Evolutionary conservation across 2,329 filamentous ascomycete genomes (phyloP).

Genomic region (Fusarium praegraminearum): DNA sequence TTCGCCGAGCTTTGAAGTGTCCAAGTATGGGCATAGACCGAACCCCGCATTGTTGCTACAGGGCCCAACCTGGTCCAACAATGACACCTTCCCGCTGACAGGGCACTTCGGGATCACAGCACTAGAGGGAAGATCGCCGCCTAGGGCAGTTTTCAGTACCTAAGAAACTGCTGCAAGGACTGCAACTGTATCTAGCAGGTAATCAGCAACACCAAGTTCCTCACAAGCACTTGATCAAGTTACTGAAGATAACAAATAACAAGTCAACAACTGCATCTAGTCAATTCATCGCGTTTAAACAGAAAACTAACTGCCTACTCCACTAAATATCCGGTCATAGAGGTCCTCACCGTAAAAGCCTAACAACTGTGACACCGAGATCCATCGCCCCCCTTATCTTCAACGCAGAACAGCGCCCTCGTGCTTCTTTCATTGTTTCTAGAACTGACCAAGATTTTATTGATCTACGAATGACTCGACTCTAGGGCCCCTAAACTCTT

Average conservation of each 20-base stretch:
- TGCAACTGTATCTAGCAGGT: background rate
- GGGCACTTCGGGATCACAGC: background rate
- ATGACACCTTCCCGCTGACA: background rate
- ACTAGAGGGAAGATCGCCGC: background rate
- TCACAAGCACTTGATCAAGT: background rate
- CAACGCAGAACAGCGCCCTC: background rate
- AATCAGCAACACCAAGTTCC: background rate
- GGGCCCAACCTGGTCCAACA: background rate
- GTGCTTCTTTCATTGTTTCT: background rate
- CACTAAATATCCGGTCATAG: background rate
- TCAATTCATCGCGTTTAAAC: background rate
- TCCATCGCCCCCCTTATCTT: background rate
- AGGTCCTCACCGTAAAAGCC: background rate
- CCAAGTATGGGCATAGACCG: background rate
- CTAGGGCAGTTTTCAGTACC: background rate
- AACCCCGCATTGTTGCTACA: conserved; percentile 2
- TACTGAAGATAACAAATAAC: background rate
- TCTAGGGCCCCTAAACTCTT: background rate
- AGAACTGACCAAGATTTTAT: background rate
- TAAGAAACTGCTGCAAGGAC: too few species aligned
- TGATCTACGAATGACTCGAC: background rate
- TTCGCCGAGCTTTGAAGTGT: background rate
- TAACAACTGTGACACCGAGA: background rate
- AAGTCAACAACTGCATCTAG: background rate
- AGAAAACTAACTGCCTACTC: background rate